Base-by-base conservation (phyloP, 2,329 filamentous ascomycete species). In the Aureobasidium sp. region DNA sequence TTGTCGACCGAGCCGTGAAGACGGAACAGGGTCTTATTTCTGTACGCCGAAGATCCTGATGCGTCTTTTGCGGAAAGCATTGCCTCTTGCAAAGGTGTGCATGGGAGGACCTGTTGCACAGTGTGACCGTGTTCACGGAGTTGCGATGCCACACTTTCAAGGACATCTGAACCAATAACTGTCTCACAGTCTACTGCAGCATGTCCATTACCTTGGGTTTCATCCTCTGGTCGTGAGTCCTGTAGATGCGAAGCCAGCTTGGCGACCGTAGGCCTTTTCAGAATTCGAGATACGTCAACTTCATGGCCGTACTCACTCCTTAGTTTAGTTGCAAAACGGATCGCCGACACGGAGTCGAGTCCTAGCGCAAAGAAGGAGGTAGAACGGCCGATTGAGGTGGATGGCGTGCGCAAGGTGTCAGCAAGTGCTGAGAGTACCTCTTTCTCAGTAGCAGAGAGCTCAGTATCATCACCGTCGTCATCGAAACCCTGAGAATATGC, bases 41-140 rank as follows among this genome's bases (percentile, higher is more conserved):
- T 85, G 71, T 96, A 96, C 1, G 85, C 79, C 1, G 75, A 74
- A 12, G 76, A 72, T 1, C 65, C 77, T 68, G 75, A 75, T 4
- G 72, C 67, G 29, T 75, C 75, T 9, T 84, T 82, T 24, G 57
- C n/a, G 2, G 85, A 87, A 0, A 96, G 78, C 91, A 96, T 96
- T 0, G 87, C 88, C 75, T 95, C 89, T 72, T 97, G 92, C 0
- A 97, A 76, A 0, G 92, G 89, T 1, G 91, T 95, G 70, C 92
- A 96, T 0, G 92, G 92, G 5, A 92, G 75, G 9, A 96, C 79
- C 1, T 76, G 78, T 34, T 82, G 74, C 2, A 88, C 76, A 0
- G 67, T 48, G 5, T 72, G 71, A 0, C 72, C 71, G 2, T 72
- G 64, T 5, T 63, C 17, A 5, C 47, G 27, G 20, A 67, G 63